phyloP scores from a whole-genome alignment of 805 yeast species.

The Hanseniaspora lachancei region DNA sequence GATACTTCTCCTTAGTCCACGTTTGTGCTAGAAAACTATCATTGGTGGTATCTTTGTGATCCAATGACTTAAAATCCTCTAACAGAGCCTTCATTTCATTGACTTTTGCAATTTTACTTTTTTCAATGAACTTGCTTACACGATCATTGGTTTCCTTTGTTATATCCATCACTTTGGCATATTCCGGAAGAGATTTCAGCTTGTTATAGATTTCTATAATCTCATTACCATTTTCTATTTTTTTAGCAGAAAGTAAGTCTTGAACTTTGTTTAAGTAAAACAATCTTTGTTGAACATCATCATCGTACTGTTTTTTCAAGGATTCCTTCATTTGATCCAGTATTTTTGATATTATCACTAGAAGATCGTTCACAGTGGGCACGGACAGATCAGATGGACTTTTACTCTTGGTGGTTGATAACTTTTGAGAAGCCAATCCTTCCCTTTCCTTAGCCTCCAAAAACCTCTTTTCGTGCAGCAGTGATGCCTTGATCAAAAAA shows the following conservation, averaged over 20 bases:
- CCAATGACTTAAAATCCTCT: neutral
- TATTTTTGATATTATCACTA: slow-evolving; percentile 28
- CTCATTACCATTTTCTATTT: slow-evolving; percentile 26
- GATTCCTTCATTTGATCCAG: slow-evolving; percentile 26
- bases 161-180: slow-evolving; percentile 17
- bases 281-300: slow-evolving; percentile 16
- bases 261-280: slow-evolving; percentile 14
- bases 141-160: neutral
- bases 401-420: slow-evolving; percentile 11
- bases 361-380: slow-evolving; percentile 25
- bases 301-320: slow-evolving; percentile 23
- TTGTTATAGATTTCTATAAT: slow-evolving; percentile 30
- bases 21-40: neutral
- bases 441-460: slow-evolving; percentile 8
- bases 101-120: slow-evolving; percentile 2
- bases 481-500: slow-evolving; percentile 52
- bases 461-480: slow-evolving; percentile 28
- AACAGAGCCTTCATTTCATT: slow-evolving; percentile 1
- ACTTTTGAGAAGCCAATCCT: neutral
- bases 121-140: slow-evolving; percentile 12
- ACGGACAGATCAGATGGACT: slow-evolving; percentile 13
- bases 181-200: slow-evolving; percentile 30
- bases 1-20: neutral
- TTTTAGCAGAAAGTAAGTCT: slow-evolving; percentile 20
- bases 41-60: neutral